These are phyloP conservation scores for Russula vinacea DNA, from an alignment of 768 basidiomycete genomes.

Conservation along the genomic window DNA sequence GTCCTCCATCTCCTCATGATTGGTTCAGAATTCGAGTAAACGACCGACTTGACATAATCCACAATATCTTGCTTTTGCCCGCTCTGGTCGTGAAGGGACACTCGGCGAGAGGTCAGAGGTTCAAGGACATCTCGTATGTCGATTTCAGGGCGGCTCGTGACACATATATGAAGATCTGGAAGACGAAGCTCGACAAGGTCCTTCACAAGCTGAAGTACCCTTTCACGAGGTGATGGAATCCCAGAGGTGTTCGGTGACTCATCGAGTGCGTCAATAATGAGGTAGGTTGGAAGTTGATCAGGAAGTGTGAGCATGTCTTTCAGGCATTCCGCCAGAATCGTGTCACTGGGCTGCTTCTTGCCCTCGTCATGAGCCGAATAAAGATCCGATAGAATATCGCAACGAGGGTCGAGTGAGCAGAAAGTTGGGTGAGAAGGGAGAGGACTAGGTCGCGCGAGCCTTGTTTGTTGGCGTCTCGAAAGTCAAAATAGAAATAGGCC, in stretches of 20 bases:
- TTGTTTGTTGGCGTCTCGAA: no score
- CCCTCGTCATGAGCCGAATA: no score
- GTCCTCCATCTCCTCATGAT: background rate
- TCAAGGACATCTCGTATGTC: background rate
- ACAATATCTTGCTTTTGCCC: background rate
- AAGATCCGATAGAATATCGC: no score
- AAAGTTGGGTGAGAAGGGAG: no score
- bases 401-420: no score
- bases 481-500: no score
- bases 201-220: no score
- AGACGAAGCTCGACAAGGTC: background rate
- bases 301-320: no score
- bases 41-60: background rate
- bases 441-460: no score
- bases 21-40: background rate
- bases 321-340: no score
- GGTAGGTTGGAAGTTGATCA: background rate
- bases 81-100: background rate
- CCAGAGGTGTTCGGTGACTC: background rate
- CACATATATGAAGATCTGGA: background rate
- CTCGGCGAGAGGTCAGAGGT: background rate
- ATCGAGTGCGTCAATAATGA: background rate
- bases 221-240: no score
- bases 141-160: background rate
- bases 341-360: no score